Evolutionary conservation across 371 early-diverging fungal species (phyloP).

Genomic region (Mortierella sp.): DNA sequence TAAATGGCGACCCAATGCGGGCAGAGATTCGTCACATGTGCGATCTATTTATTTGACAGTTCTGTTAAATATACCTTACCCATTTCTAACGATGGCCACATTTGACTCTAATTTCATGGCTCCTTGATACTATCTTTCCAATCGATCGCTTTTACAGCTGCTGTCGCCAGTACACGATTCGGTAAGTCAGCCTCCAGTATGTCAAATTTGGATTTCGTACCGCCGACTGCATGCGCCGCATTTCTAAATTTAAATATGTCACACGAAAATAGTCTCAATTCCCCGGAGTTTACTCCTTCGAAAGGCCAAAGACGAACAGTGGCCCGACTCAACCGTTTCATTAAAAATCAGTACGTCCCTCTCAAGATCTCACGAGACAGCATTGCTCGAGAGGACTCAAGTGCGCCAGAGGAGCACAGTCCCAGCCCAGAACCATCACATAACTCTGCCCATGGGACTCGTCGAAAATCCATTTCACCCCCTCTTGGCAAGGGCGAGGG

Average conservation of each 20-base stretch:
- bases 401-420: conserved; percentile 26
- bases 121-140: neutral
- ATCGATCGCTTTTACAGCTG: conserved; percentile 58
- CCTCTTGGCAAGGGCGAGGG: conserved; percentile 30
- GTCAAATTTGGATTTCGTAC: neutral
- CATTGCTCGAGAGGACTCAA: conserved; percentile 34
- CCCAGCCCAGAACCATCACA: conserved; percentile 38
- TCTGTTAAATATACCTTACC: too few relatives aligned
- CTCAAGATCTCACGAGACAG: conserved; percentile 43
- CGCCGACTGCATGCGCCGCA: neutral
- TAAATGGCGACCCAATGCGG: conserved; percentile 20
- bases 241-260: conserved; percentile 9
- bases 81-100: too few relatives aligned
- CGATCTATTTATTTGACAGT: too few relatives aligned
- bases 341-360: conserved; percentile 58
- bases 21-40: conserved; percentile 17
- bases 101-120: too few relatives aligned
- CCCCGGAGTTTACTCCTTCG: conserved; percentile 60
- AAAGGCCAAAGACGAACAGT: conserved; percentile 80
- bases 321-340: conserved; percentile 67
- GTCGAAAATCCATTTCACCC: conserved; percentile 50
- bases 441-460: conserved; percentile 4
- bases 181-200: conserved; percentile 53
- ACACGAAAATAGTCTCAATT: conserved; percentile 60
- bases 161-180: conserved; percentile 77